Evolutionary conservation across 2,329 filamentous ascomycete species (phyloP).

Genomic region (Zymoseptoria tritici): DNA sequence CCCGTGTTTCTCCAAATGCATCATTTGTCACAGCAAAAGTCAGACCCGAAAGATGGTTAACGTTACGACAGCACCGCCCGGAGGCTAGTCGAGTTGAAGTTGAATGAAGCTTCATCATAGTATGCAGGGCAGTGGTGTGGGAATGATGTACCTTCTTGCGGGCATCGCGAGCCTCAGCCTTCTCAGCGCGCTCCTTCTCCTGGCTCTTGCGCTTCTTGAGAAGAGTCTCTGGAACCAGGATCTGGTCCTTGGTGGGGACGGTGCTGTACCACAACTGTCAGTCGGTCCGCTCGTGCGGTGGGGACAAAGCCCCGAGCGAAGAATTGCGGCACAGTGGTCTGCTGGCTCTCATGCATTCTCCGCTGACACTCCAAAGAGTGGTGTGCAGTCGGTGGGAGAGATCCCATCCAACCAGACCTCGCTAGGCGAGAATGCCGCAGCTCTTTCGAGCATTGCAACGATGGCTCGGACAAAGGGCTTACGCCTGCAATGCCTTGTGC

Average conservation of each 20-base stretch:
- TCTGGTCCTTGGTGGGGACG: constrained; percentile 89
- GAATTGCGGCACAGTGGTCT: constrained; percentile 90
- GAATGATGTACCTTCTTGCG: constrained; percentile 72
- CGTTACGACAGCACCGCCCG: constrained; percentile 90
- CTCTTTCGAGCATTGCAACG: constrained; percentile 18
- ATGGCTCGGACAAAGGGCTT: constrained; percentile 5
- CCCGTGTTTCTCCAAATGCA: constrained; percentile 4
- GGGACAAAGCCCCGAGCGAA: constrained; percentile 68
- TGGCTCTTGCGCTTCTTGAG: constrained; percentile 99
- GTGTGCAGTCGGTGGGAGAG: constrained; percentile 69
- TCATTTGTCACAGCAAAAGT: constrained; percentile 44
- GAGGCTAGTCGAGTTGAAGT: constrained; percentile 78
- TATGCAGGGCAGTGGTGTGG: constrained; percentile 18
- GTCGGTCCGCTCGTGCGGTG: constrained; percentile 52
- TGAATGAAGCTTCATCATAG: constrained; percentile 78
- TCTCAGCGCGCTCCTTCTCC: constrained; percentile 96
- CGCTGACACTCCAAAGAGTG: constrained; percentile 22
- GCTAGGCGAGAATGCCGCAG: constrained; percentile 22
- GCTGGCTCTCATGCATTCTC: constrained; percentile 49
- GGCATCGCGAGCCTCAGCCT: constrained; percentile 46
- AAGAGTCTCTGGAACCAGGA: constrained; percentile 97
- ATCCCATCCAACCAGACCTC: constrained; percentile 25
- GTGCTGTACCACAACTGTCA: constrained; percentile 58
- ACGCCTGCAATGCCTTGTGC: constrained; percentile 8
- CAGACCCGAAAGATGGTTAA: constrained; percentile 99